Percentiles rank a stretch among this genome's conserved stretches.
phyloP scores from a whole-genome alignment of 306 rosid species.

The Citrullus mucosospermus region DNA sequence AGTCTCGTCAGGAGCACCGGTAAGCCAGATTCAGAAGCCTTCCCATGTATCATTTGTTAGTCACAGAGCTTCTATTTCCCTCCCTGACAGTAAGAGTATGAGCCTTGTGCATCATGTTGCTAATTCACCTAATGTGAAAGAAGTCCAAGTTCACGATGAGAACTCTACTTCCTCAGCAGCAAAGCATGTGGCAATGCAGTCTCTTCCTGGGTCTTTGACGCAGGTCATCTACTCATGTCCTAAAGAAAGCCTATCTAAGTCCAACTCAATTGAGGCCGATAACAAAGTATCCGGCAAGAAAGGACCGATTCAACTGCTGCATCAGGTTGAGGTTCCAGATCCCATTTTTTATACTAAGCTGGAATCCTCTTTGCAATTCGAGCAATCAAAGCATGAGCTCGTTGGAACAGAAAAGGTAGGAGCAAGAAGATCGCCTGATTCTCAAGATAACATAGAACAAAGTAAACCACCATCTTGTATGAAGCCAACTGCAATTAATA shows the following conservation, averaged over 20 bases:
- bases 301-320: constrained; percentile 25
- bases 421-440: constrained; percentile 1
- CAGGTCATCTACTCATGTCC: constrained; percentile 21
- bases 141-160: constrained; percentile 26
- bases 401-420: not conserved
- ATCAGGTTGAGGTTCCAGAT: constrained; percentile 33
- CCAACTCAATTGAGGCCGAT: constrained; percentile 46
- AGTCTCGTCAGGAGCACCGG: constrained; percentile 22
- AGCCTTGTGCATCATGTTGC: constrained; percentile 21
- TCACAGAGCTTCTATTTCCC: constrained; percentile 26
- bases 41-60: constrained; percentile 32
- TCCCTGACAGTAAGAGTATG: constrained; percentile 31
- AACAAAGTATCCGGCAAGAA: constrained; percentile 36
- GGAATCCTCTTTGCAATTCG: constrained; percentile 21
- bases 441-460: not conserved
- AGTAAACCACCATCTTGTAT: not conserved
- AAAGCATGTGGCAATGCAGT: constrained; percentile 27
- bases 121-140: constrained; percentile 26
- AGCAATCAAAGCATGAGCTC: constrained; percentile 13
- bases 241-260: constrained; percentile 41
- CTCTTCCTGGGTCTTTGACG: constrained; percentile 26
- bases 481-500: constrained; percentile 9
- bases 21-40: constrained; percentile 55
- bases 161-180: constrained; percentile 25
- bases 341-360: constrained; percentile 10